These are phyloP conservation scores for Penicillium mononematosum DNA, from an alignment of 495 filamentous ascomycete species.

Conservation along the genomic window DNA sequence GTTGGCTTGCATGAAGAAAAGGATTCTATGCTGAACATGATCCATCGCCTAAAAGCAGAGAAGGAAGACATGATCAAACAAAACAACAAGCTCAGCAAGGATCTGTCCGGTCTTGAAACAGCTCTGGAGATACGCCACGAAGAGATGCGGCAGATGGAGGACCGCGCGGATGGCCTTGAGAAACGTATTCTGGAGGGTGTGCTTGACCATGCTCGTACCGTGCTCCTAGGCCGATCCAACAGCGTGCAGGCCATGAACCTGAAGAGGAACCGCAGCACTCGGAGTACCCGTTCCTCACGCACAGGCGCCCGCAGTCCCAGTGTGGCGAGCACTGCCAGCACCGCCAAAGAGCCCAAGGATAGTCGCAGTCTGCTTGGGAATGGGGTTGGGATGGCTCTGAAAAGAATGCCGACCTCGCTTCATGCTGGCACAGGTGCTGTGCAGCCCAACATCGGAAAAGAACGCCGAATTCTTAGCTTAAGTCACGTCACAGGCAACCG, in stretches of 20 bases:
- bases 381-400: slow-evolving; percentile 54
- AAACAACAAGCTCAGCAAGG: slow-evolving; percentile 73
- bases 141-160: slow-evolving; percentile 86
- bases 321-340: slow-evolving; percentile 38
- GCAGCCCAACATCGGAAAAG: slow-evolving; percentile 47
- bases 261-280: slow-evolving; percentile 59
- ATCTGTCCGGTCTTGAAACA: slow-evolving; percentile 84
- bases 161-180: slow-evolving; percentile 81
- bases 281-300: slow-evolving; percentile 40
- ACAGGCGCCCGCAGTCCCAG: slow-evolving; percentile 40
- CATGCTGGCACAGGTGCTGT: slow-evolving; percentile 48
- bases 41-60: slow-evolving; percentile 59
- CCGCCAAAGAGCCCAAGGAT: slow-evolving; percentile 42
- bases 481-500: slow-evolving; percentile 83
- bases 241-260: slow-evolving; percentile 59
- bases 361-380: slow-evolving; percentile 44
- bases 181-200: slow-evolving; percentile 91
- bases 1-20: slow-evolving; percentile 63
- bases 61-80: slow-evolving; percentile 70
- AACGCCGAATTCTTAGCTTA: slow-evolving; percentile 80
- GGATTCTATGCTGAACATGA: slow-evolving; percentile 56
- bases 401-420: slow-evolving; percentile 42
- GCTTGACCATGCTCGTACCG: slow-evolving; percentile 86
- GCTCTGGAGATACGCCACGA: slow-evolving; percentile 84
- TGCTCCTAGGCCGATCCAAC: slow-evolving; percentile 64